Conservation (phyloP, 2,329 filamentous ascomycete species). For the Microcyclospora tardicrescens region DNA sequence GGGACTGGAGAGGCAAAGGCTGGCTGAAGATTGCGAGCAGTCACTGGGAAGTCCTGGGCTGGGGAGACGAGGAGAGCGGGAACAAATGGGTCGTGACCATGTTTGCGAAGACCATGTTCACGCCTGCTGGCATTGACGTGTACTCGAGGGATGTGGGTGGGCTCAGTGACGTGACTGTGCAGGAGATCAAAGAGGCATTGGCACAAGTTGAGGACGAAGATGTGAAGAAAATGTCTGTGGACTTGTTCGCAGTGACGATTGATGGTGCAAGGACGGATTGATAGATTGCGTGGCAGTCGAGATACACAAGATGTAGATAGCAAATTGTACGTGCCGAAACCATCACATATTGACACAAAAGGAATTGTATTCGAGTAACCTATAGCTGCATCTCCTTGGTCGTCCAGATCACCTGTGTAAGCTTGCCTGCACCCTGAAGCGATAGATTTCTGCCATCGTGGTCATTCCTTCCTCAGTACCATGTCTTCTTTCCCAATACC, state of each 20-base stretch:
- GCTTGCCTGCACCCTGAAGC: neutral
- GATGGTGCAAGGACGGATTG: slow-evolving; percentile 17
- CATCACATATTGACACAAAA: neutral
- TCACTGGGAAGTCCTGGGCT: slow-evolving; percentile 73
- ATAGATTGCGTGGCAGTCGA: neutral
- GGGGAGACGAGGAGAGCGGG: slow-evolving; percentile 42
- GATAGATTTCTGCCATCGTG: too few species aligned
- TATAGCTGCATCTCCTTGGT: too few species aligned
- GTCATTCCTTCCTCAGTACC: slow-evolving; percentile 30
- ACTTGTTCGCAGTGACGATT: slow-evolving; percentile 35
- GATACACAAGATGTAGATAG: neutral
- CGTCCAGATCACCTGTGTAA: too few species aligned
- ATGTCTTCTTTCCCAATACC: slow-evolving; percentile 66
- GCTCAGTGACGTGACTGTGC: slow-evolving; percentile 44
- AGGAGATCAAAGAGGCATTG: slow-evolving; percentile 43
- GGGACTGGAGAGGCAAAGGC: slow-evolving; percentile 70
- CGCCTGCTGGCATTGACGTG: slow-evolving; percentile 67
- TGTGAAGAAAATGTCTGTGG: slow-evolving; percentile 40
- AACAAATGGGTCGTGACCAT: slow-evolving; percentile 65
- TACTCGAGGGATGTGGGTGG: slow-evolving; percentile 55
- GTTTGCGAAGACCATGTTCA: slow-evolving; percentile 74
- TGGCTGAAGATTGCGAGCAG: slow-evolving; percentile 57
- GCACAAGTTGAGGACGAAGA: slow-evolving; percentile 37
- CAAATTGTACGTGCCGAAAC: neutral
- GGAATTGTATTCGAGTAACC: neutral